These are phyloP conservation scores for Ascoidea rubescens DNA, from an alignment of 805 yeast species.

Conservation along the genomic window DNA sequence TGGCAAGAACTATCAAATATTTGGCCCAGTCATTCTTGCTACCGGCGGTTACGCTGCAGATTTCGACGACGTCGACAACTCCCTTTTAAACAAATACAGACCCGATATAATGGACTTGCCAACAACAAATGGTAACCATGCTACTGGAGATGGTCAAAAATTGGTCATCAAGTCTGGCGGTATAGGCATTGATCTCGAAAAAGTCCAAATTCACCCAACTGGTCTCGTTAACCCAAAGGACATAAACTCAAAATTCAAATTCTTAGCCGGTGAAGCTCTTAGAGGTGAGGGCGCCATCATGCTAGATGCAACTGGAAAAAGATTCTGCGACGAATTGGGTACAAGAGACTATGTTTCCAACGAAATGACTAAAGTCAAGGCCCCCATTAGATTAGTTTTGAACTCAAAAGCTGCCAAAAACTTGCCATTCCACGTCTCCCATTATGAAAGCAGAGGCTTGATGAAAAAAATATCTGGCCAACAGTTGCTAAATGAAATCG, in stretches of 20 bases:
- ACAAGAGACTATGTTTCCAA: conserved; percentile 48
- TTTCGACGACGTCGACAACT: conserved; percentile 29
- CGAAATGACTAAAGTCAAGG: conserved; percentile 31
- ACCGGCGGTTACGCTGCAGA: conserved; percentile 63
- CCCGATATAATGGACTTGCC: conserved; percentile 45
- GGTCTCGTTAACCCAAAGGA: conserved; percentile 45
- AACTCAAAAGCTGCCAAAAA: conserved; percentile 30
- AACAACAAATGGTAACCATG: conserved; percentile 46
- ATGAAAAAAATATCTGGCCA: conserved; percentile 32
- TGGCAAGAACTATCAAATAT: conserved; percentile 8
- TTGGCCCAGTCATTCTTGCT: conserved; percentile 47
- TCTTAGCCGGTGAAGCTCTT: conserved; percentile 52
- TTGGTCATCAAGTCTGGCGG: conserved; percentile 38
- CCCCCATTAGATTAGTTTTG: conserved; percentile 35
- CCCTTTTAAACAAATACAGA: conserved; percentile 38
- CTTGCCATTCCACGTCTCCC: conserved; percentile 38
- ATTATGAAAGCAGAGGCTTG: conserved; percentile 40
- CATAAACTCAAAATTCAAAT: conserved; percentile 33
- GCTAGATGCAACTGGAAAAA: conserved; percentile 33
- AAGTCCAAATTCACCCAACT: conserved; percentile 58
- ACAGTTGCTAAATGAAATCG: conserved; percentile 29
- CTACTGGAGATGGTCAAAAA: conserved; percentile 52
- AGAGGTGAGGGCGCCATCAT: conserved; percentile 56
- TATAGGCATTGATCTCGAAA: conserved; percentile 45
- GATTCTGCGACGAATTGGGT: conserved; percentile 48